phyloP scores from a whole-genome alignment of 352 stramenopile genomes.

The Phytophthora capsici region DNA sequence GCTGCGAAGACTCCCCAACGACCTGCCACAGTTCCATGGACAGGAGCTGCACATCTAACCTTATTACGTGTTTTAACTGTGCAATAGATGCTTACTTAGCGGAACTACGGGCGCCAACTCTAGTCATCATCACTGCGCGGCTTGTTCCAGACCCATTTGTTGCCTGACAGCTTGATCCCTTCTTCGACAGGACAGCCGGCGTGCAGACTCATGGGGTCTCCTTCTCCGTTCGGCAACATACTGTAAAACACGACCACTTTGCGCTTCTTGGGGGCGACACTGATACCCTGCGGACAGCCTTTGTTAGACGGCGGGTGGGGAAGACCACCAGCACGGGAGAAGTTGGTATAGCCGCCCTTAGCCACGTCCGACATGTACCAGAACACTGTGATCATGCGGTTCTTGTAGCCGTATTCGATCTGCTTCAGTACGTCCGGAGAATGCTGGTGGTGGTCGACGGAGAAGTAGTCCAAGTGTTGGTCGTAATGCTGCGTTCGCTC shows the following conservation, averaged over 20 bases:
- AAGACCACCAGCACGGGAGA: constrained; percentile 58
- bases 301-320: constrained; percentile 56
- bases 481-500: constrained; percentile 80
- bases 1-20: constrained; percentile 36
- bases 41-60: constrained; percentile 66
- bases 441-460: constrained; percentile 48
- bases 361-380: constrained; percentile 89
- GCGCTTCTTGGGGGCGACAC: constrained; percentile 69
- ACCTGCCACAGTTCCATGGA: constrained; percentile 61
- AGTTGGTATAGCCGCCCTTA: constrained; percentile 75
- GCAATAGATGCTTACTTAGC: constrained; percentile 18
- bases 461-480: constrained; percentile 77
- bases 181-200: constrained; percentile 75
- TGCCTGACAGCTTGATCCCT: constrained; percentile 78
- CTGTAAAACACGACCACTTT: constrained; percentile 87
- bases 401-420: constrained; percentile 79
- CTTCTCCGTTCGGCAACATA: constrained; percentile 72
- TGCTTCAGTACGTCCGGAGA: constrained; percentile 45
- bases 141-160: constrained; percentile 91
- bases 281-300: constrained; percentile 67
- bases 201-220: constrained; percentile 71
- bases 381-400: constrained; percentile 88
- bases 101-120: not conserved
- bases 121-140: constrained; percentile 31
- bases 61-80: constrained; percentile 28